Conservation (phyloP, 257 asterid genomes). For the Osmanthus fragrans region DNA sequence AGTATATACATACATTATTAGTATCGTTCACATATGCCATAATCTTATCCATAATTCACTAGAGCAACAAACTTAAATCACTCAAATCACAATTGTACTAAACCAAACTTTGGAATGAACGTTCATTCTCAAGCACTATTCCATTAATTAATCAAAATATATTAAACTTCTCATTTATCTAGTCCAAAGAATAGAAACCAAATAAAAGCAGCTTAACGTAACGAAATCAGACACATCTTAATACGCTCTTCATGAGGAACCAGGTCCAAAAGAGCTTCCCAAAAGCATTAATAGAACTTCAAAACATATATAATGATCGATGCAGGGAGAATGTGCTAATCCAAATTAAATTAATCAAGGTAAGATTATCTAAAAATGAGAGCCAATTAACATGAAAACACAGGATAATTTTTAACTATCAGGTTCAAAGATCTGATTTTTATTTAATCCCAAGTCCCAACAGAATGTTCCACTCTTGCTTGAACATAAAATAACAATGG, state of each 20-base stretch:
- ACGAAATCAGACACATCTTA: too few species aligned
- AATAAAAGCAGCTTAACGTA: not conserved
- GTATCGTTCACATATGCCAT: not conserved
- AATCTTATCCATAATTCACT: not conserved
- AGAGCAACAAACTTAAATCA: not conserved
- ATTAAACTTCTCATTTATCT: not conserved
- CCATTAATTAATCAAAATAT: not conserved
- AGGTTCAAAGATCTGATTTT: constrained; percentile 18
- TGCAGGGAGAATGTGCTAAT: not conserved
- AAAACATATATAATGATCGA: not conserved
- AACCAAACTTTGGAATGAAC: not conserved
- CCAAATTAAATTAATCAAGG: not conserved
- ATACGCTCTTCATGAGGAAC: not conserved
- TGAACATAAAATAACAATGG: not conserved
- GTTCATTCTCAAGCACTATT: not conserved
- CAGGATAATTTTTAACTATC: not conserved
- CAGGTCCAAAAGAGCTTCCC: not conserved
- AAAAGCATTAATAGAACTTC: not conserved
- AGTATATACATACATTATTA: not conserved
- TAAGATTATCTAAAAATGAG: not conserved
- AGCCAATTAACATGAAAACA: not conserved
- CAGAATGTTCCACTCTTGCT: too few species aligned
- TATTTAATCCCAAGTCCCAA: not conserved
- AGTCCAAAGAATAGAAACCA: not conserved
- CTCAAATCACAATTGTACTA: not conserved